phyloP scores from a whole-genome alignment of 75 land plant species.

The Pinus taeda region DNA sequence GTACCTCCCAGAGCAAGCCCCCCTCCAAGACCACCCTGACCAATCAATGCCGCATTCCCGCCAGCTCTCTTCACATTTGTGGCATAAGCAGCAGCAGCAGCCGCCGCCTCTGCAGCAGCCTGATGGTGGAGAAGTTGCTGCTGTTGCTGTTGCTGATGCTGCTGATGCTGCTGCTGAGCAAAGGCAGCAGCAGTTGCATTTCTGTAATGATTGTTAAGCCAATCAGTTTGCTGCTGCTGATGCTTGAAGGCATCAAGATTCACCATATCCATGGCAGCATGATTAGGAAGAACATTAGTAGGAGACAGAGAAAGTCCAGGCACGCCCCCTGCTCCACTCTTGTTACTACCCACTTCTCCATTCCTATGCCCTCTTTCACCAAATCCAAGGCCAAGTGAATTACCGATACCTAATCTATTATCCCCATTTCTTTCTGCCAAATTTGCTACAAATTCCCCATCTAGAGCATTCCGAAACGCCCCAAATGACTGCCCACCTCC shows the following conservation, averaged over 20 bases:
- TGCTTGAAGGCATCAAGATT: constrained; percentile 11
- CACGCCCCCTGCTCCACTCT: constrained; percentile 23
- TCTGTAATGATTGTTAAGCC: constrained; percentile 10
- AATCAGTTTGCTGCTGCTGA: constrained; percentile 9
- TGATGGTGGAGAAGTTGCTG: constrained; percentile 9
- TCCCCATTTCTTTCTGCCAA: background rate
- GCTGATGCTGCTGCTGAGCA: constrained; percentile 7
- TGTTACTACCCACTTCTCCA: constrained; percentile 22
- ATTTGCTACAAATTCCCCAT: background rate
- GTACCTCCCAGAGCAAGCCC: constrained; percentile 5
- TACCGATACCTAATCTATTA: background rate
- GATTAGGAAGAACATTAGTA: constrained; percentile 5
- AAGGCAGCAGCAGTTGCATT: constrained; percentile 8
- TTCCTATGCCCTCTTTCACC: constrained; percentile 7
- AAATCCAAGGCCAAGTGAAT: constrained; percentile 9
- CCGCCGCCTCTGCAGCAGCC: constrained; percentile 7
- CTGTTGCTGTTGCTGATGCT: constrained; percentile 1
- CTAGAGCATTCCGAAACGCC: background rate
- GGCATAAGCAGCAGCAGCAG: background rate
- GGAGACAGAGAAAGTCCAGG: constrained; percentile 9
- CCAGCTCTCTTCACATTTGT: constrained; percentile 6
- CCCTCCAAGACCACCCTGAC: constrained; percentile 8
- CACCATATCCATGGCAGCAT: constrained; percentile 4
- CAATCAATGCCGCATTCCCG: background rate
- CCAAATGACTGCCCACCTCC: background rate